Percentiles rank a stretch among this genome's conserved stretches.
phyloP scores from a whole-genome alignment of 495 filamentous ascomycete genomes.

The Neurospora pannonica region DNA sequence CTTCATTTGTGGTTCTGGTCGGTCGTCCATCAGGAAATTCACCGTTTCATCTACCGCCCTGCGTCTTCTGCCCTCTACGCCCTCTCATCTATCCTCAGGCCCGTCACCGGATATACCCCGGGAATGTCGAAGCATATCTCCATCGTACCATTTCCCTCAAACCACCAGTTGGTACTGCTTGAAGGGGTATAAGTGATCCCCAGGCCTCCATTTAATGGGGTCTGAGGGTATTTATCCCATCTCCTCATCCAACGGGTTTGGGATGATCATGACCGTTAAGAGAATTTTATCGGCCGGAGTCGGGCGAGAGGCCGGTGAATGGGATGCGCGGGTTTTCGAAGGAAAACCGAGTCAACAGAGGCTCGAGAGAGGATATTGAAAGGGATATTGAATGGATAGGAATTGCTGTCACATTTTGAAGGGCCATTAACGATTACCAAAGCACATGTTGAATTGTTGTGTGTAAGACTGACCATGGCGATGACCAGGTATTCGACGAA shows the following conservation, averaged over 20 bases:
- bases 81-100: neutral
- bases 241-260: neutral
- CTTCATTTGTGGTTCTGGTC: neutral
- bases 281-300: neutral
- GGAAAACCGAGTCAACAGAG: neutral
- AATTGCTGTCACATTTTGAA: neutral
- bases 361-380: neutral
- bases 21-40: neutral
- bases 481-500: neutral
- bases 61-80: neutral
- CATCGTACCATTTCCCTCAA: neutral
- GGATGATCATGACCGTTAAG: neutral
- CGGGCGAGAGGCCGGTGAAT: neutral
- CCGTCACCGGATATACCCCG: neutral
- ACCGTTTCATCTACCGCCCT: neutral
- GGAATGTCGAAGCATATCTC: neutral
- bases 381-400: neutral
- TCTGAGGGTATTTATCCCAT: neutral
- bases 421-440: too few species aligned
- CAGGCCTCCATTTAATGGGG: neutral
- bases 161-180: neutral
- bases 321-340: neutral
- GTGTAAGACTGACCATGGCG: neutral
- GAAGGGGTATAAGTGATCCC: neutral
- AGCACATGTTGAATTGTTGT: neutral